Conservation (phyloP, 768 basidiomycete species). For the Tricholoma flavovirens region DNA sequence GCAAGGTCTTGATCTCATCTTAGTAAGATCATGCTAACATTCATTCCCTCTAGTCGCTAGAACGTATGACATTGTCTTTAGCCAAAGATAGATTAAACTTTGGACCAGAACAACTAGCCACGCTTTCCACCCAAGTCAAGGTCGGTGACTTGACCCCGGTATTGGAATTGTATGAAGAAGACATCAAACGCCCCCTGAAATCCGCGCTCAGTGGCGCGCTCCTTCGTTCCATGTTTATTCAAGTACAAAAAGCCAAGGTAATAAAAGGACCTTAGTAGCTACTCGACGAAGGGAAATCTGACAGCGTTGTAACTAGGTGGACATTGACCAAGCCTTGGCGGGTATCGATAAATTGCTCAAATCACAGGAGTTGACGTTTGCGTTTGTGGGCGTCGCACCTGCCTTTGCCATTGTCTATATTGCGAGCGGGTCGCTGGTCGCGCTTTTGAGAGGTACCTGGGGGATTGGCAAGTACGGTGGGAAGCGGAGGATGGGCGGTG, state of each 20-base stretch:
- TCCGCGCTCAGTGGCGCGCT: conserved; percentile 78
- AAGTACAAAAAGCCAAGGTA: conserved; percentile 94
- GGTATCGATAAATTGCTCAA: conserved; percentile 93
- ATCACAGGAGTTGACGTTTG: conserved; percentile 93
- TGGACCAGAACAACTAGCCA: conserved; percentile 53
- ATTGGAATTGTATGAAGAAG: conserved; percentile 83
- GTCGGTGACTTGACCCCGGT: conserved; percentile 85
- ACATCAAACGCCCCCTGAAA: conserved; percentile 82
- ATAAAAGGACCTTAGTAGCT: not conserved
- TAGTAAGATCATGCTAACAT: not conserved
- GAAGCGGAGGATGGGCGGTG: conserved; percentile 40
- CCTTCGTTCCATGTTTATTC: conserved; percentile 80
- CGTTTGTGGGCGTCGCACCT: conserved; percentile 94
- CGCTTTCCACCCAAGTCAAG: conserved; percentile 59
- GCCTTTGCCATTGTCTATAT: conserved; percentile 77
- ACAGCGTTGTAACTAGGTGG: conserved; percentile 51
- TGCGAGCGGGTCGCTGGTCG: conserved; percentile 44
- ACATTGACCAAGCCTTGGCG: conserved; percentile 82
- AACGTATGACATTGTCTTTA: conserved; percentile 86
- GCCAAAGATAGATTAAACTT: conserved; percentile 77
- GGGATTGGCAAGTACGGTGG: conserved; percentile 56
- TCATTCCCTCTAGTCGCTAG: conserved; percentile 59
- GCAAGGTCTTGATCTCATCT: conserved; percentile 34
- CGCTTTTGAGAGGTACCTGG: conserved; percentile 44
- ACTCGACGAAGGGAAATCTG: not conserved